Base-by-base conservation (phyloP, 352 stramenopile genomes). In the Blastocystis sp. region DNA sequence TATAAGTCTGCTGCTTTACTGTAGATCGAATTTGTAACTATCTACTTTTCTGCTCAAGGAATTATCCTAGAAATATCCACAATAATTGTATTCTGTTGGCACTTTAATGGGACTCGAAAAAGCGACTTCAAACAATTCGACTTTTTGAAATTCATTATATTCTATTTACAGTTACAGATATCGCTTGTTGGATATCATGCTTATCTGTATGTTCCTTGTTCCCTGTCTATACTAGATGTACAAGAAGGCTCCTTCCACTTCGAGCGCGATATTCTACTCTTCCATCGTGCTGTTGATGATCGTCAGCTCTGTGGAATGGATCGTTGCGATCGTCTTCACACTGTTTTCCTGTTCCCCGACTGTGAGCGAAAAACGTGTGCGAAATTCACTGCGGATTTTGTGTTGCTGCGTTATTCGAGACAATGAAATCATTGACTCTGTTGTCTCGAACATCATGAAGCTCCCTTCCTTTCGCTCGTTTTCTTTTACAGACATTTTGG, bases 1-100 rank as follows among this genome's bases (percentile, higher is more conserved):
- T 11, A 47, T 3, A n/a, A 45, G 41, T 15, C 8, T 39, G 3
- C 3, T 4, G 34, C 8, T 80, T 63, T 11, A 37, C 13, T 43
- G 13, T 63, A 80, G 70, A 11, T 80, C 9, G 70, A 80, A 63
- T 7, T 80, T 41, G 26, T 29, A 18, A 41, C 34, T 9, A 63
- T 39, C 6, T 34, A 61, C 45, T 45, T 64, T 23, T 80, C 70
- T 20, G n/a, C 26, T 20, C 45, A 39, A 20, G 70, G 70, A 62
- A 18, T 80, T 41, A 64, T 80, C n/a, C 20, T 80, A 53, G 70
- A 80, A 37, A 80, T 80, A 80, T 80, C 70, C 70, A 64, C 13
- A 9, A 13, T 4, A 29, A 61, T 5, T 9, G 37, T 56, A 20
- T 34, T 41, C 29, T n/a, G 20, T 29, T 64, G 15, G 18, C 63